phyloP scores from a whole-genome alignment of 768 basidiomycete genomes.

The Trametopsis cervina region DNA sequence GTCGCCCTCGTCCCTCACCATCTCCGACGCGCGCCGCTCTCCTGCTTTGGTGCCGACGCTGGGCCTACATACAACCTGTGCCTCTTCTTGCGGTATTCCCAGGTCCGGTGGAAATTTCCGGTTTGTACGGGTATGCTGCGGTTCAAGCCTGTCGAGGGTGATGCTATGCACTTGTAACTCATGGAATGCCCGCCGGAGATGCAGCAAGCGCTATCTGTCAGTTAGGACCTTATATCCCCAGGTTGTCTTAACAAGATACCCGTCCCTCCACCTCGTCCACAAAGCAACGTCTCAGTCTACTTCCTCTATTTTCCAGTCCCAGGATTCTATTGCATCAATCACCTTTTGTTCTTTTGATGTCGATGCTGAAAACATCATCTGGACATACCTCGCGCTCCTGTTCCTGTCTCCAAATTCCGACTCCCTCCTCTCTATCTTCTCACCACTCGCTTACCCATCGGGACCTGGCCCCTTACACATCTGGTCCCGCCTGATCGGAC shows the following conservation, averaged over 20 bases:
- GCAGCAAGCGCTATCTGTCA: too few relatives aligned
- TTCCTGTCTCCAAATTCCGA: conserved; percentile 13
- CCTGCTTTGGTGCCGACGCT: too few relatives aligned
- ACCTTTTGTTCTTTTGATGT: conserved; percentile 12
- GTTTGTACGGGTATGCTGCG: too few relatives aligned
- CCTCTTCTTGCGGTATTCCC: too few relatives aligned
- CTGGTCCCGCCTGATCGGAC: conserved; percentile 38
- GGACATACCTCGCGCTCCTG: conserved; percentile 10
- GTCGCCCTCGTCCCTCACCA: too few relatives aligned
- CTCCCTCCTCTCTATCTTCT: conserved; percentile 11
- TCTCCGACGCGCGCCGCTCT: too few relatives aligned
- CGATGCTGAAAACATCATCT: conserved; percentile 19
- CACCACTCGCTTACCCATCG: conserved; percentile 56
- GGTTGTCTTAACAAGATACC: conserved; percentile 15
- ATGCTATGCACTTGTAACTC: too few relatives aligned
- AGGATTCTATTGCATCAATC: conserved; percentile 9
- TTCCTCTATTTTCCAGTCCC: conserved; percentile 12
- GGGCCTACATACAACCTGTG: too few relatives aligned
- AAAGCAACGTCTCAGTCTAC: background rate
- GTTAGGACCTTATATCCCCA: conserved; percentile 17
- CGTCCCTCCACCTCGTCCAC: conserved; percentile 14
- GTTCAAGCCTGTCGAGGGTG: too few relatives aligned
- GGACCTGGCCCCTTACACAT: conserved; percentile 59
- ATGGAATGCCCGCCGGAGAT: too few relatives aligned
- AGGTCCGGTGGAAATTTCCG: too few relatives aligned